Evolutionary conservation across 2,329 filamentous ascomycete genomes (phyloP), one percentile per base, ranked within the genome.

Genomic region (Passalora sequoiae): DNA sequence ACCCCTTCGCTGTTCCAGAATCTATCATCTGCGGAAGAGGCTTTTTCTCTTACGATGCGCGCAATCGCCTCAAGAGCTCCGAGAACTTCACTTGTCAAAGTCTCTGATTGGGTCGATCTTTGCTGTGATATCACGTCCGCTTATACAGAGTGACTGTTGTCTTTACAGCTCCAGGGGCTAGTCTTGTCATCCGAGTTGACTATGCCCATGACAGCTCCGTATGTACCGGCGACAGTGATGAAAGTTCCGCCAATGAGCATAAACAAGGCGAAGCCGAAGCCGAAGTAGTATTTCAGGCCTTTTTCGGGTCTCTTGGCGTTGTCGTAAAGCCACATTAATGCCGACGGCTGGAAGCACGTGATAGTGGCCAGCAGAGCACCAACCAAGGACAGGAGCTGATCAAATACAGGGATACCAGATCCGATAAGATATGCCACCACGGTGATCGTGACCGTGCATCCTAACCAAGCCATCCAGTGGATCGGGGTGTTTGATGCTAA

Each of bases 221-320:
- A 72, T 0, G 69, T 71, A 1, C 69, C 70, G 2, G 59, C 65
- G 30, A 71, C 55, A 59, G 65, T 70, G 13, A 72, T 53, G 46
- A 72, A 72, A 0, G 56, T 60, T 3, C 67, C 67, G 3, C 55
- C 41, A 4, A 65, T 39, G 25, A 70, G 53, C 4, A 70, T 56
- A 38, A 65, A 64, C 6, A 47, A 20, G 16, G 42, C 43, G 46
- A 51, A 57, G 13, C 27, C 35, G 3, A 47, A 46, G 16, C 45
- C 40, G 16, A 31, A 10, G 1, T 27, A 43, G 47, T 49, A 52
- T 21, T 33, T 44, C 32, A 27, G 17, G 42, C 19, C 49, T 31
- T 13, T 21, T 21, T 31, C 37, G 33, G 38, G 40, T 13, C 46
- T 29, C 37, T 46, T 38, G 65, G 62, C 68, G 49, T 70, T 68